Evolutionary conservation across 768 basidiomycete genomes (phyloP), one percentile per base, ranked within the genome.

Genomic region (Phylloporus sp.): DNA sequence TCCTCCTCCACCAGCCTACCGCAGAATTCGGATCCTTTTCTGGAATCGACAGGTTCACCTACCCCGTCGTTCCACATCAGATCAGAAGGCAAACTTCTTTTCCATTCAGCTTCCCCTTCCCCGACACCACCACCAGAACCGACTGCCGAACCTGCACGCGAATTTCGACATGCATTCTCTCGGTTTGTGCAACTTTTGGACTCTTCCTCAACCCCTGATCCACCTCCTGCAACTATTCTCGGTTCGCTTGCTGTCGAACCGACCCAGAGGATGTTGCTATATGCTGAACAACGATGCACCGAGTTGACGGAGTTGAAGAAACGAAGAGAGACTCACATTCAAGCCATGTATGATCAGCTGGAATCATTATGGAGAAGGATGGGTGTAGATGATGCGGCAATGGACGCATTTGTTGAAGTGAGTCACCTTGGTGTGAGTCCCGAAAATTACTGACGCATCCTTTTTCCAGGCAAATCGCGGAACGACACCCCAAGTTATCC

Each of bases 321-420:
- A 32, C 72, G 79, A 27, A 79, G 94, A 12, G 93, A 95, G 61
- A 72, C 80, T 1, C 83, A 86, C 57, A 97, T 99, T 27, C 95
- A 99, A 66, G 79, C 85, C 0, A 86, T 97, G 76, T 99, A 94
- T 63, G 93, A 98, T 67, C 84, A 92, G 56, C 78, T 99, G 1
- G 95, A 95, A 65, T 84, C 84, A 0, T 78, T 98, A 4, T 99
- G 95, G 95, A 79, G 78, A 52, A 73, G 94, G 50, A 76, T 98
- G 52, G 94, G 91, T 13, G 84, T 95, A 5, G 67, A 78, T 1
- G 89, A 94, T 43, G 71, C 69, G 1, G 86, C 86, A 40, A 92
- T 94, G 81, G 92, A 98, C 60, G 81, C 78, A n/a, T 99, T 99
- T 62, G 88, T 97, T 0, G 92, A 97, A 53, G 76, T 76, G 15